Base-by-base conservation (phyloP, 2,329 filamentous ascomycete genomes). In the Dichotomopilus funicola region DNA sequence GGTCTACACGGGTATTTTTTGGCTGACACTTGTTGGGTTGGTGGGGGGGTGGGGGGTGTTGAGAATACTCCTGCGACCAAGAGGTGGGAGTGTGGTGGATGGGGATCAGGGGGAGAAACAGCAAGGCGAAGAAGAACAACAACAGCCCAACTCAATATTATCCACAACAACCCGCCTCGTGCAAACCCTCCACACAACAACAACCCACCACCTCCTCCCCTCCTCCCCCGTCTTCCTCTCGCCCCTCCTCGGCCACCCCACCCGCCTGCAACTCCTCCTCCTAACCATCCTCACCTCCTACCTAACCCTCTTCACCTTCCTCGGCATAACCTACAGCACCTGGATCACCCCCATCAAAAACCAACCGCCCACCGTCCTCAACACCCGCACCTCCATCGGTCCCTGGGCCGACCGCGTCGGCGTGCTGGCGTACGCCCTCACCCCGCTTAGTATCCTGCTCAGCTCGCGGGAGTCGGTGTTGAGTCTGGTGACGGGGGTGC, bases 351-450 rank as follows among this genome's bases (percentile, higher is more conserved):
- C 87, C 0, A 78, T 89, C 51, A 81, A 82, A 65, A 73, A 73
- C 11, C 71, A 69, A 37, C 75, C 77, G 0, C 35, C 53, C 0
- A 74, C 73, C 35, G 66, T 83, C 0, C 77, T 80, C 70, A 88
- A 87, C 67, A 88, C 78, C 0, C 79, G 87, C 7, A 81, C 78
- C 4, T 78, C 79, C 4, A 72, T 91, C 0, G 86, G 87, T 0
- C 81, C 84, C 0, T 90, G 81, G 74, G 75, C 82, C 0, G 83
- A 91, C 66, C 80, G 88, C 12, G 67, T 90, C 3, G 88, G 88
- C 6, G 77, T 85, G 2, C 68, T 91, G 0, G 87, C 88, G 1
- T 91, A 87, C 63, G 88, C 86, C 0, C 75, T 91, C 8, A 89
- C 87, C 0, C 87, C 87, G 0, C 74, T 91, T 0, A 84, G 84